These are phyloP conservation scores for Knufia petricola DNA, from an alignment of 2,329 filamentous ascomycete species.

Conservation along the genomic window DNA sequence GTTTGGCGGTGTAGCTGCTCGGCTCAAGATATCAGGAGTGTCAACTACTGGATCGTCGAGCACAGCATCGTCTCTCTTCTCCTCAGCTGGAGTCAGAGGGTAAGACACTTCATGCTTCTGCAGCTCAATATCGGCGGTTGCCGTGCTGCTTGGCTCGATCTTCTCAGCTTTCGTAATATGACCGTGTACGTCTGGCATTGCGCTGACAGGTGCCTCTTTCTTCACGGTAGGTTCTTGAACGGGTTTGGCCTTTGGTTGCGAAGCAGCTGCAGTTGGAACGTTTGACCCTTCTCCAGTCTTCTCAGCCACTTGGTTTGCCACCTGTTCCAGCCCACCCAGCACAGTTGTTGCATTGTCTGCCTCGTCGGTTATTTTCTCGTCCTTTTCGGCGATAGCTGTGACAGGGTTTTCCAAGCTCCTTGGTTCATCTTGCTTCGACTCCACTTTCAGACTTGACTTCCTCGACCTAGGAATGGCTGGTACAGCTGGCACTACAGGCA, in stretches of 20 bases:
- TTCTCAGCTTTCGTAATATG: not conserved
- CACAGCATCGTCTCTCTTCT: not conserved
- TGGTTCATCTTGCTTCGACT: conserved; percentile 24
- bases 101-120: not conserved
- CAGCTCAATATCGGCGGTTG: too few species aligned
- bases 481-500: conserved; percentile 18
- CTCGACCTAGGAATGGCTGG: not conserved
- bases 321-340: not conserved
- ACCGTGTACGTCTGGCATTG: not conserved
- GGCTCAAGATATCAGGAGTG: conserved; percentile 15
- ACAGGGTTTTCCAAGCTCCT: not conserved
- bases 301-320: not conserved
- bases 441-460: conserved; percentile 11
- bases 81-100: not conserved
- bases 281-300: not conserved
- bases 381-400: not conserved
- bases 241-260: not conserved
- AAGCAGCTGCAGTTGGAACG: not conserved
- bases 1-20: conserved; percentile 12
- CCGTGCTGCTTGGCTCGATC: not conserved
- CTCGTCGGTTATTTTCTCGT: not conserved
- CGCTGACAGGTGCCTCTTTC: not conserved
- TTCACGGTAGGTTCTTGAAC: not conserved
- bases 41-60: conserved; percentile 12
- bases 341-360: not conserved